A percentile compares a stretch with the other conserved stretches of the same genome.
Evolutionary conservation across 2,329 filamentous ascomycete species (phyloP).

Genomic region (Alternaria viburni): DNA sequence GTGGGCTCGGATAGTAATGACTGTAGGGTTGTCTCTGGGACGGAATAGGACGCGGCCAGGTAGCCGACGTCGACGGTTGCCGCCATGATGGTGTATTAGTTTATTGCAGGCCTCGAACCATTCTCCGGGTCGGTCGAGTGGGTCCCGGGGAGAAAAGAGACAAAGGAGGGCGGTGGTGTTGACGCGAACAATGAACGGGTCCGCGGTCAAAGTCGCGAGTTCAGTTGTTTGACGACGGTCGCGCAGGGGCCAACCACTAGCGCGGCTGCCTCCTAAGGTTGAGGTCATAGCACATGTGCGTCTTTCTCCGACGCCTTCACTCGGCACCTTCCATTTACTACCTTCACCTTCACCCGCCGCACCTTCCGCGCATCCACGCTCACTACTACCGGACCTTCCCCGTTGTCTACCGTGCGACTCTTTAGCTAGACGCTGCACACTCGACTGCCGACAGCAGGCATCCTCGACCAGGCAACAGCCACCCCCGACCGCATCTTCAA

Average conservation of each 20-base stretch:
- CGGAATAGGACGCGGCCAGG: constrained; percentile 72
- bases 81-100: constrained; percentile 58
- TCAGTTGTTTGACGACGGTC: constrained; percentile 27
- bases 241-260: constrained; percentile 20
- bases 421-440: constrained; percentile 43
- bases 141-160: constrained; percentile 18
- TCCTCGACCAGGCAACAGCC: neutral
- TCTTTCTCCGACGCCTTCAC: constrained; percentile 3
- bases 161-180: constrained; percentile 30
- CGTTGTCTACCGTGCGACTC: constrained; percentile 31
- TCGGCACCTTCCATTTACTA: neutral
- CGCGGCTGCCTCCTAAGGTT: constrained; percentile 1
- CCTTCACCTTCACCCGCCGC: neutral
- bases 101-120: constrained; percentile 28
- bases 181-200: constrained; percentile 24
- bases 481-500: neutral
- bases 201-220: constrained; percentile 23
- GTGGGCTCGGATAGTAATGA: constrained; percentile 72
- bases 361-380: constrained; percentile 1
- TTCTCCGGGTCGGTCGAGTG: constrained; percentile 9
- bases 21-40: constrained; percentile 69
- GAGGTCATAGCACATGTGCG: constrained; percentile 22
- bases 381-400: neutral
- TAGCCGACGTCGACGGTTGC: constrained; percentile 72
- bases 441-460: neutral